phyloP scores from a whole-genome alignment of 306 rosid species.

The Acacia acuminata region DNA sequence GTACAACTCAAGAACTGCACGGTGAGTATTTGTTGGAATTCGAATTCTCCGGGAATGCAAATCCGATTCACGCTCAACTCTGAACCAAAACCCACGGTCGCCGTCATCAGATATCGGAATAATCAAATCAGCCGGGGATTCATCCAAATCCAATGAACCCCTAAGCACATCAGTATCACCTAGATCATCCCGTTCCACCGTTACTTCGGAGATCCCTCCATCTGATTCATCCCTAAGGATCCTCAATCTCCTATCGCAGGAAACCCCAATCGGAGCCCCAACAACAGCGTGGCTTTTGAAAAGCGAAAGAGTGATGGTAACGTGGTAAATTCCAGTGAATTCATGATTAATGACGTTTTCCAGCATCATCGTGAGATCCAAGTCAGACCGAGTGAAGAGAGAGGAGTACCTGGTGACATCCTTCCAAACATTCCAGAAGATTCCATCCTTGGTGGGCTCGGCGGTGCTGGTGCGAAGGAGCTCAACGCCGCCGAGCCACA shows the following conservation, averaged over 20 bases:
- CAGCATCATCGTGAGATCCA: conserved; percentile 72
- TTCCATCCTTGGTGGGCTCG: conserved; percentile 51
- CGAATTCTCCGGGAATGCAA: conserved; percentile 34
- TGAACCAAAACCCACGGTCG: conserved; percentile 71
- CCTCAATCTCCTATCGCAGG: conserved; percentile 17
- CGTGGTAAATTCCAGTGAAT: conserved; percentile 70
- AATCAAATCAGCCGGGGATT: conserved; percentile 69
- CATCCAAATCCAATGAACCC: conserved; percentile 11
- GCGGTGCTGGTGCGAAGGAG: conserved; percentile 84
- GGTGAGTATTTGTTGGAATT: conserved; percentile 61
- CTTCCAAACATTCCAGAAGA: conserved; percentile 77
- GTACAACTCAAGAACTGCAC: conserved; percentile 59
- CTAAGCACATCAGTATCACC: background rate
- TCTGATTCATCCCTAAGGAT: conserved; percentile 30
- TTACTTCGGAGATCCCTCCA: background rate
- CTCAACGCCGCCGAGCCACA: conserved; percentile 81
- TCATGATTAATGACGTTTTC: conserved; percentile 57
- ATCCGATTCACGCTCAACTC: conserved; percentile 50
- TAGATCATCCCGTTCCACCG: background rate
- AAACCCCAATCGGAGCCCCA: conserved; percentile 25
- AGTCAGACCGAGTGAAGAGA: conserved; percentile 40
- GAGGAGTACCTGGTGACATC: conserved; percentile 75
- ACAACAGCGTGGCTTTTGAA: conserved; percentile 33
- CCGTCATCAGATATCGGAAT: conserved; percentile 68
- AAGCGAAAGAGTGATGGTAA: conserved; percentile 49